Evolutionary conservation across 2,329 filamentous ascomycete species (phyloP).

Genomic region (Boeremia exigua): DNA sequence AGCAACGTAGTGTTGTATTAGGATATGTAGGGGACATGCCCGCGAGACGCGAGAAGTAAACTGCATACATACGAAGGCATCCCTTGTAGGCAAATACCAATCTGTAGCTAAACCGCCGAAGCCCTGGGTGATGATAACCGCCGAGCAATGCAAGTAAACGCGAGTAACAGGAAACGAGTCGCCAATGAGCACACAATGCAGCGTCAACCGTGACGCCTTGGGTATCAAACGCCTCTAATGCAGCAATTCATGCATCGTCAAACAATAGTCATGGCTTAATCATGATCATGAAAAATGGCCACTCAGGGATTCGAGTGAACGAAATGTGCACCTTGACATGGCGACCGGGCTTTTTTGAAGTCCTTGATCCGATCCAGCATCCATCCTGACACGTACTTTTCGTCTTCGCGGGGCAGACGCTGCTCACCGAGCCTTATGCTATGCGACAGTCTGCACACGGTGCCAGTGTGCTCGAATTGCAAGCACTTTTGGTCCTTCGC

Average conservation of each 20-base stretch:
- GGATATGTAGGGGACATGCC: not conserved
- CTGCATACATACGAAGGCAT: not conserved
- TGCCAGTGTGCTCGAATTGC: slow-evolving; percentile 40
- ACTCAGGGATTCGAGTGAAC: slow-evolving; percentile 44
- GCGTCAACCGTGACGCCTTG: slow-evolving; percentile 22
- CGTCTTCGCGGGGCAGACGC: slow-evolving; percentile 28
- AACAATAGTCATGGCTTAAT: slow-evolving; percentile 26
- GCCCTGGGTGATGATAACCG: not conserved
- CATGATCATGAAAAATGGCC: slow-evolving; percentile 1
- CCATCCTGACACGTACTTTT: slow-evolving; percentile 41
- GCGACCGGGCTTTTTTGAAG: slow-evolving; percentile 38
- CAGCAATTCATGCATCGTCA: slow-evolving; percentile 26
- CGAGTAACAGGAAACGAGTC: not conserved
- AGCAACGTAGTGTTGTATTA: not conserved
- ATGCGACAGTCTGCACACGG: slow-evolving; percentile 37
- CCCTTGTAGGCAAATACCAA: not conserved
- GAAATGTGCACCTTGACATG: slow-evolving; percentile 41
- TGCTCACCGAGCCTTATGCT: slow-evolving; percentile 39
- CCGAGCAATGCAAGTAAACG: not conserved
- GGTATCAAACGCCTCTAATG: slow-evolving; percentile 46
- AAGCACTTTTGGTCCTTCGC: slow-evolving; percentile 38
- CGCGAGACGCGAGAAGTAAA: not conserved
- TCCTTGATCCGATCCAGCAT: slow-evolving; percentile 36
- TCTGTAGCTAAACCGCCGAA: not conserved
- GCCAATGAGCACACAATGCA: slow-evolving; percentile 8